Base-by-base conservation (phyloP, 805 yeast species). In the Metschnikowia dekortorum region DNA sequence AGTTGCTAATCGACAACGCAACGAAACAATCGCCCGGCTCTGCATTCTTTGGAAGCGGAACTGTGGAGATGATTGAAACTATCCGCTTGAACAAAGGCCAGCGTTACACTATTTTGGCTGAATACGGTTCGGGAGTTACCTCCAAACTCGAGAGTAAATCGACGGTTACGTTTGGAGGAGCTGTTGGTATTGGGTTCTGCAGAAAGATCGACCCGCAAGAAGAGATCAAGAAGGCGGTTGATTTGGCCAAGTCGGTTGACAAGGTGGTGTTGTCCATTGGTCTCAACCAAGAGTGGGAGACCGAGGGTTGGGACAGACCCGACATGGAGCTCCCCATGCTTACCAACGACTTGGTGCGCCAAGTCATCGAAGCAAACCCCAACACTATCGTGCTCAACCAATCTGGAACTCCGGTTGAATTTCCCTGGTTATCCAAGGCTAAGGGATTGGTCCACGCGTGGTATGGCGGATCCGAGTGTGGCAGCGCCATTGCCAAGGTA, bases 401-500 rank as follows among this genome's bases (percentile, higher is more conserved):
- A 59, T 73, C 82, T 3, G 87, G 87, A 44, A 76, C 84, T 16
- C 86, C 87, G 0, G 83, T 82, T 8, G 73, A 78, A 36, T 63
- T 82, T 69, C 84, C 84, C 29, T 81, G 84, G 83, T 51, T 66
- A 8, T 53, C 56, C 8, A 59, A 71, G 35, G 78, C 71, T 22
- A 69, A 70, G 37, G 75, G 75, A 2, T 47, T 80, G 14, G 63
- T 81, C 6, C 82, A 80, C 44, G 80, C 81, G 9, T 79, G 82
- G 75, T 80, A 73, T 59, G 81, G 80, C 54, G 87, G 86, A 49
- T 73, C 72, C 52, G 85, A 82, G 56, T 61, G 70, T 39, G 85
- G 86, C 51, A 80, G 78, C 56, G 77, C 81, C 13, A 69, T 82
- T 60, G 85, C 84, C 4, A 85, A 82, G 63, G 81, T 79, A 11